Evolutionary conservation across 768 basidiomycete species (phyloP).

Genomic region (Amylocystis lapponica): DNA sequence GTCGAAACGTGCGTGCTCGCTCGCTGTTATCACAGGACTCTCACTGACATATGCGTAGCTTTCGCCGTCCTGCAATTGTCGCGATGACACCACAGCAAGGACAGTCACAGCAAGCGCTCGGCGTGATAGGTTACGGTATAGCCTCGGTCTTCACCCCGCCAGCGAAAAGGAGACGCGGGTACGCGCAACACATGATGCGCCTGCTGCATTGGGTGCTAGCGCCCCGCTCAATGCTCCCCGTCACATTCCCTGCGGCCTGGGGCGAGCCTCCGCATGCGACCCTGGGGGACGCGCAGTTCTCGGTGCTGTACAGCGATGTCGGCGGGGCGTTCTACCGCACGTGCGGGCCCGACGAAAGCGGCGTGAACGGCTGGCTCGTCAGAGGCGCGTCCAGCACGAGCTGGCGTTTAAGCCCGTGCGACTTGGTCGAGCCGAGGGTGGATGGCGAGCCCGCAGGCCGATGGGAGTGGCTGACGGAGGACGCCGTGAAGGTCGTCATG

Average conservation of each 20-base stretch:
- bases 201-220: constrained; percentile 54
- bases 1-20: constrained; percentile 56
- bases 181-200: constrained; percentile 58
- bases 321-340: constrained; percentile 40
- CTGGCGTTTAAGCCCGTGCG: too few relatives aligned
- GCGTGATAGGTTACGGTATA: constrained; percentile 45
- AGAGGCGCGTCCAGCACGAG: constrained; percentile 31
- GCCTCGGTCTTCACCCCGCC: constrained; percentile 54
- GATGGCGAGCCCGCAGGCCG: background rate
- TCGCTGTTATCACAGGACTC: background rate
- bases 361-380: constrained; percentile 39
- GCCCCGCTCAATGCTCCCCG: constrained; percentile 23
- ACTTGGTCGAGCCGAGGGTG: constrained; percentile 12
- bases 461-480: constrained; percentile 29
- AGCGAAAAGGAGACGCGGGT: constrained; percentile 46
- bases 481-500: constrained; percentile 34
- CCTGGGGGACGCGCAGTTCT: constrained; percentile 34
- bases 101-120: constrained; percentile 20
- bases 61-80: constrained; percentile 29
- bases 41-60: constrained; percentile 16
- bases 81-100: constrained; percentile 1
- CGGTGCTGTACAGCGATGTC: constrained; percentile 49
- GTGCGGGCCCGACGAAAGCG: constrained; percentile 30
- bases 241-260: constrained; percentile 34
- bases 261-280: constrained; percentile 38